A percentile compares a stretch with the other conserved stretches of the same genome.
phyloP scores from a whole-genome alignment of 352 stramenopile genomes.

The Elongisporangium anandrum region DNA sequence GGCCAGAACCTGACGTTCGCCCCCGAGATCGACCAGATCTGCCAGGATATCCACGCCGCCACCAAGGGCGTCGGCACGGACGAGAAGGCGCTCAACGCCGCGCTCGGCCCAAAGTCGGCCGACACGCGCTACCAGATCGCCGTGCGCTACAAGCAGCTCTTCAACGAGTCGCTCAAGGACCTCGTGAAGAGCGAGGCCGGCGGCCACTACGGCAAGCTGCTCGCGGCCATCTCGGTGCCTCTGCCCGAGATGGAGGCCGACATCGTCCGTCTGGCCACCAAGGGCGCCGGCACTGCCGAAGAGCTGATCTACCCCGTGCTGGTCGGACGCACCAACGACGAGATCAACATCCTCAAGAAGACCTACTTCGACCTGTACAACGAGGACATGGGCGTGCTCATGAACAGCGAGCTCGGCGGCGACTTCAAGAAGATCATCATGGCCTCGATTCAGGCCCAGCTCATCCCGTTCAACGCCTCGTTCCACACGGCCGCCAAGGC shows the following conservation, averaged over 20 bases:
- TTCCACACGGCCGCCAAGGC: conserved; percentile 62
- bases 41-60: conserved; percentile 55
- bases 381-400: conserved; percentile 50
- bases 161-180: conserved; percentile 45
- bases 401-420: conserved; percentile 58
- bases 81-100: conserved; percentile 34
- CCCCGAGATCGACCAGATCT: conserved; percentile 39
- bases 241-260: conserved; percentile 64
- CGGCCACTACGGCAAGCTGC: conserved; percentile 60
- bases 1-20: conserved; percentile 37
- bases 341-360: conserved; percentile 80
- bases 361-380: conserved; percentile 63
- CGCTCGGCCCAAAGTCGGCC: conserved; percentile 50
- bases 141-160: conserved; percentile 62
- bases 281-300: conserved; percentile 64
- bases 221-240: conserved; percentile 45
- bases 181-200: conserved; percentile 62
- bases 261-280: conserved; percentile 59
- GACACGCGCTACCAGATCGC: conserved; percentile 64
- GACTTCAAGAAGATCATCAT: conserved; percentile 77
- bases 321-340: conserved; percentile 60
- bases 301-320: conserved; percentile 66
- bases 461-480: conserved; percentile 44
- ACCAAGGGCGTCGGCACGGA: conserved; percentile 67
- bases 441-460: conserved; percentile 51